These are phyloP conservation scores for Filosporella fistucella DNA, from an alignment of 495 filamentous ascomycete genomes.

Conservation along the genomic window DNA sequence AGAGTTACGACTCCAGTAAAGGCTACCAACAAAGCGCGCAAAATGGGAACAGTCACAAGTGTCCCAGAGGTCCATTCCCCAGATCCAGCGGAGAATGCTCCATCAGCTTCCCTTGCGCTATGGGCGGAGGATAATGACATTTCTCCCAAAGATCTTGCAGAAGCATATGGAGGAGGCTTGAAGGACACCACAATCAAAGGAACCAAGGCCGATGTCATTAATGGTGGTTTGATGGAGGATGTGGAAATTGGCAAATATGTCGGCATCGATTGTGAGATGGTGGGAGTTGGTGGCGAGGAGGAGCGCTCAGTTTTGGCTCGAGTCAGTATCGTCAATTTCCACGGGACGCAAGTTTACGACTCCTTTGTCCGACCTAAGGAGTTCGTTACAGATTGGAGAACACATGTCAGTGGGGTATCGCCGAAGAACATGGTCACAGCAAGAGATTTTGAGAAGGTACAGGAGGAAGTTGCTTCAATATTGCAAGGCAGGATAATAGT, in stretches of 20 bases:
- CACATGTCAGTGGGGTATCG: slow-evolving; percentile 73
- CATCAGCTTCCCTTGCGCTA: slow-evolving; percentile 28
- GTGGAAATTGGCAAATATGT: slow-evolving; percentile 76
- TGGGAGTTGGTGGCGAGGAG: slow-evolving; percentile 73
- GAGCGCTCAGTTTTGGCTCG: slow-evolving; percentile 71
- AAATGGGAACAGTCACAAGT: slow-evolving; percentile 14
- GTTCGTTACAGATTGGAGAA: slow-evolving; percentile 82
- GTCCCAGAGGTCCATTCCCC: not conserved
- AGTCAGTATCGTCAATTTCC: slow-evolving; percentile 86
- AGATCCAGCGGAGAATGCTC: slow-evolving; percentile 3
- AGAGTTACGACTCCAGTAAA: slow-evolving; percentile 4
- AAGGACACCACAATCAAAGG: slow-evolving; percentile 26
- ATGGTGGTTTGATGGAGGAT: slow-evolving; percentile 44
- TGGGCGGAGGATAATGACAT: slow-evolving; percentile 59
- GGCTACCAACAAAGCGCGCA: slow-evolving; percentile 11
- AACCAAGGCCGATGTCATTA: slow-evolving; percentile 28
- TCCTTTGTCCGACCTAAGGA: slow-evolving; percentile 78
- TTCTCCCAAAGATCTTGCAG: slow-evolving; percentile 51
- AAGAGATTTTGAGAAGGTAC: slow-evolving; percentile 67
- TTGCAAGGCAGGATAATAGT: slow-evolving; percentile 71
- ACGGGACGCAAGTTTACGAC: slow-evolving; percentile 86
- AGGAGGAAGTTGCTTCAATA: slow-evolving; percentile 65
- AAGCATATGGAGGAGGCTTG: slow-evolving; percentile 49
- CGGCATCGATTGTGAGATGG: slow-evolving; percentile 97
- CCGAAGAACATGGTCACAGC: slow-evolving; percentile 65